Conservation (phyloP, 352 stramenopile genomes). For the Phytophthora chlamydospora region DNA sequence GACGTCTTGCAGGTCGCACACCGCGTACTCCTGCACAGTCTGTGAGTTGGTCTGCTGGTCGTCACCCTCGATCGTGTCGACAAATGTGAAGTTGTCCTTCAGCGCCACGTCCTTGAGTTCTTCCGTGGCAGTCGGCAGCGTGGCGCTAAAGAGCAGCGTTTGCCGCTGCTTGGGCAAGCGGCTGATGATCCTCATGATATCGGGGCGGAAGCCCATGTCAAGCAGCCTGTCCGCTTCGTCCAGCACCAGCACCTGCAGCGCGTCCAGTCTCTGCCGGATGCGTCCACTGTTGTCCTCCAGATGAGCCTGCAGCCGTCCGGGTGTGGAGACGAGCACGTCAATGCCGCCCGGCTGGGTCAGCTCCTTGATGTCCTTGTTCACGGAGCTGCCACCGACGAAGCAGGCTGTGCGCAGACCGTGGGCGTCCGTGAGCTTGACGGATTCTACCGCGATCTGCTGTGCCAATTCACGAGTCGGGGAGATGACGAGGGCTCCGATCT, state of each 20-base stretch:
- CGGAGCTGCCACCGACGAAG: constrained; percentile 90
- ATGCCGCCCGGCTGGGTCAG: constrained; percentile 48
- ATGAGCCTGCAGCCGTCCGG: constrained; percentile 96
- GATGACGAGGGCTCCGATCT: constrained; percentile 93
- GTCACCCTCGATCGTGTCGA: constrained; percentile 93
- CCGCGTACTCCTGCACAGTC: constrained; percentile 83
- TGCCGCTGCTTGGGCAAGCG: constrained; percentile 74
- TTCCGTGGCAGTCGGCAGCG: constrained; percentile 86
- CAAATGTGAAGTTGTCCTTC: constrained; percentile 83
- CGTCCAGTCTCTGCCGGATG: constrained; percentile 71
- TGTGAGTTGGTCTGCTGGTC: constrained; percentile 91
- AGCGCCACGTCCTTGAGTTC: constrained; percentile 90
- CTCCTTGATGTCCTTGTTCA: constrained; percentile 69
- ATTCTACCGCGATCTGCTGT: constrained; percentile 95
- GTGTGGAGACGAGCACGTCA: constrained; percentile 96
- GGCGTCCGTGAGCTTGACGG: constrained; percentile 85
- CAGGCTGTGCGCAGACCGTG: constrained; percentile 70
- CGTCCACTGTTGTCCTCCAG: constrained; percentile 92
- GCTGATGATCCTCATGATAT: constrained; percentile 92
- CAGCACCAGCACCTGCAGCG: constrained; percentile 76
- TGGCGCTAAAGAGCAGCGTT: constrained; percentile 97
- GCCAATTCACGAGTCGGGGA: constrained; percentile 96
- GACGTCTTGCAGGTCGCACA: constrained; percentile 74
- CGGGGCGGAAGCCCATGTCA: constrained; percentile 95
- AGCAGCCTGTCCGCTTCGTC: constrained; percentile 97